A percentile compares a stretch with the other conserved stretches of the same genome.
phyloP scores from a whole-genome alignment of 1,284 basidiomycete genomes.

The Irpex sp. region DNA sequence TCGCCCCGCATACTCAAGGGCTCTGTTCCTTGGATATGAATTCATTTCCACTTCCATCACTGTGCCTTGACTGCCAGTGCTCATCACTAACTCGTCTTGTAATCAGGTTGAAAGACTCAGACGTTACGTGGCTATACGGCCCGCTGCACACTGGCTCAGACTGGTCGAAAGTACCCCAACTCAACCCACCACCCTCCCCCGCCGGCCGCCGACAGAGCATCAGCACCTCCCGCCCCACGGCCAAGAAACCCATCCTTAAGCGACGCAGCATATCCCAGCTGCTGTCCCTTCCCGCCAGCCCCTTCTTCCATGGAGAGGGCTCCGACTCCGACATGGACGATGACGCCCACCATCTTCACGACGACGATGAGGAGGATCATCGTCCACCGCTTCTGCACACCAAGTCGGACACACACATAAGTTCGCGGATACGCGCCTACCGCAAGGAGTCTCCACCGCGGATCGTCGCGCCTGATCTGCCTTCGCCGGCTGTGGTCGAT shows the following conservation, averaged over 20 bases:
- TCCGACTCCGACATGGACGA: slow-evolving; percentile 30
- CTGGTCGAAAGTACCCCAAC: slow-evolving; percentile 55
- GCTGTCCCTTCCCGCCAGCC: slow-evolving; percentile 60
- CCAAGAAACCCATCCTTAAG: slow-evolving; percentile 92
- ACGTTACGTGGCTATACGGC: slow-evolving; percentile 99
- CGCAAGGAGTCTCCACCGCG: slow-evolving; percentile 69
- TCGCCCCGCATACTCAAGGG: too few species aligned
- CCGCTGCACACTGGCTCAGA: slow-evolving; percentile 92
- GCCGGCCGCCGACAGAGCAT: slow-evolving; percentile 13
- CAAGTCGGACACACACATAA: slow-evolving; percentile 81
- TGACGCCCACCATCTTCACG: slow-evolving; percentile 24
- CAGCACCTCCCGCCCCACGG: slow-evolving; percentile 24
- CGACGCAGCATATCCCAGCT: slow-evolving; percentile 92
- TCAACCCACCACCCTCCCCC: slow-evolving; percentile 18
- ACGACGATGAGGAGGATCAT: slow-evolving; percentile 25
- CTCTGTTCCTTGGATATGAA: neutral
- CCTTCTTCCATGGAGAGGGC: slow-evolving; percentile 48
- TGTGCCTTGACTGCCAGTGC: neutral
- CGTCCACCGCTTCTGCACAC: slow-evolving; percentile 71
- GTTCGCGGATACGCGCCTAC: slow-evolving; percentile 50
- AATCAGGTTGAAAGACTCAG: slow-evolving; percentile 95
- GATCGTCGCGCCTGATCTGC: slow-evolving; percentile 30
- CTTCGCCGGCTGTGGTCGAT: slow-evolving; percentile 9
- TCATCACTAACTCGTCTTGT: slow-evolving; percentile 10
- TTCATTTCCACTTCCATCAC: neutral